Base-by-base conservation (phyloP, 306 rosid species). In the Chamaecrista fasciculata region DNA sequence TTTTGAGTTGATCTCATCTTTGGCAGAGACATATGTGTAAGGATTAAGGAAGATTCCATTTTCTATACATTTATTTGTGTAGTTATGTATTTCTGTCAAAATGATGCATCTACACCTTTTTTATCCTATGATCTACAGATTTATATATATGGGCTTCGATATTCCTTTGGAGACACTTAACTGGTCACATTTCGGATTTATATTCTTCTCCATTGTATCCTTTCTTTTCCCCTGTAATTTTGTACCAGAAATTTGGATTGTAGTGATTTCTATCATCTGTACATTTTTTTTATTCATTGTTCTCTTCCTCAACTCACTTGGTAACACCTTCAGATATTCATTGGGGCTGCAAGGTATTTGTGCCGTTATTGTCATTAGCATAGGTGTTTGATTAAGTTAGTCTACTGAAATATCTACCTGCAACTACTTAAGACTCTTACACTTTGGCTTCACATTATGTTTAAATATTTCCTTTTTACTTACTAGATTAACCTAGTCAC, bases 161-260 rank as follows among this genome's bases (percentile, higher is more conserved):
- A 89, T 89, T 69, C 89, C 87, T 39, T 83, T 89, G 89, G 93
- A 89, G 75, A 78, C 85, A 37, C 89, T 87, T 83, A 81, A 89
- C 78, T 86, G 96, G 96, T 89, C 96, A 44, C 96, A 89, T 74
- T 85, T 85, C 69, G 96, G 91, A 70, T 89, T 89, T 81, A 85
- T 89, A 70, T 87, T 87, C 62, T 89, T 85, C 86, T 87, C 96
- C 36, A 85, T 89, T 69, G 96, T 89, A 89, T 89, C 96, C 96
- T 79, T 66, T 76, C 28, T 55, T 73, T 47, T 36, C 72, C 64
- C 26, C 29, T 42, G 15, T 19, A 5, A 1, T 69, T 16, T 40
- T 69, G n/a, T 40, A 37, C 57, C 34, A 68, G 48, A 48, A 6
- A 56, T 56, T 62, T 69, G 59, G 26, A 69, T 67, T 75, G 4